A percentile compares a stretch with the other conserved stretches of the same genome.
phyloP scores from a whole-genome alignment of 2,329 filamentous ascomycete genomes.

The Cadophora gregata region DNA sequence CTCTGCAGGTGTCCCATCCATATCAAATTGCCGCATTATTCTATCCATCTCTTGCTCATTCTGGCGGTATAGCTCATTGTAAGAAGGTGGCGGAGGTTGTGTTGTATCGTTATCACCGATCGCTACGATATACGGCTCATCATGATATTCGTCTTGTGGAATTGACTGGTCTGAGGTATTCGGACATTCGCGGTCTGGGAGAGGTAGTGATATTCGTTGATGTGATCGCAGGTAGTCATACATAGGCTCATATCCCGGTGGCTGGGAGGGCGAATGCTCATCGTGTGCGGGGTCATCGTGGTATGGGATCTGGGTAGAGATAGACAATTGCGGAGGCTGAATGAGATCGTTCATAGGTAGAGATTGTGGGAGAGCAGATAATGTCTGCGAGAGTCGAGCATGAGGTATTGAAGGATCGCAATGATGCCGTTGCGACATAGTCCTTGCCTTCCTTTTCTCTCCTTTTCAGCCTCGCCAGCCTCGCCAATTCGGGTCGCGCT shows the following conservation, averaged over 20 bases:
- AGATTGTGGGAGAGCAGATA: slow-evolving; percentile 37
- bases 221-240: slow-evolving; percentile 41
- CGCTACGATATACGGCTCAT: slow-evolving; percentile 39
- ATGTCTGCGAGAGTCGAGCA: slow-evolving; percentile 33
- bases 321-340: slow-evolving; percentile 18
- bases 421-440: slow-evolving; percentile 12
- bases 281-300: slow-evolving; percentile 37
- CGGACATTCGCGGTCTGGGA: slow-evolving; percentile 2
- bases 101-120: slow-evolving; percentile 26
- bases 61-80: slow-evolving; percentile 36
- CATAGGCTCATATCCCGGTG: slow-evolving; percentile 42
- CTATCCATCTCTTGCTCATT: slow-evolving; percentile 33
- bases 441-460: slow-evolving; percentile 2
- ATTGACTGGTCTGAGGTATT: background rate
- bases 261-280: slow-evolving; percentile 23
- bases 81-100: slow-evolving; percentile 36
- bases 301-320: slow-evolving; percentile 31
- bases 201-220: slow-evolving; percentile 1
- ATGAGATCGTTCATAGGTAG: slow-evolving; percentile 21
- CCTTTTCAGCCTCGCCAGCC: slow-evolving; percentile 25
- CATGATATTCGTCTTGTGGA: slow-evolving; percentile 37
- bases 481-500: slow-evolving; percentile 7
- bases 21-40: slow-evolving; percentile 32
- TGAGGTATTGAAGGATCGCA: slow-evolving; percentile 27
- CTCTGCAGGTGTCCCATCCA: slow-evolving; percentile 33